phyloP scores from a whole-genome alignment of 352 stramenopile genomes.

The Pelagophyceae sp. region DNA sequence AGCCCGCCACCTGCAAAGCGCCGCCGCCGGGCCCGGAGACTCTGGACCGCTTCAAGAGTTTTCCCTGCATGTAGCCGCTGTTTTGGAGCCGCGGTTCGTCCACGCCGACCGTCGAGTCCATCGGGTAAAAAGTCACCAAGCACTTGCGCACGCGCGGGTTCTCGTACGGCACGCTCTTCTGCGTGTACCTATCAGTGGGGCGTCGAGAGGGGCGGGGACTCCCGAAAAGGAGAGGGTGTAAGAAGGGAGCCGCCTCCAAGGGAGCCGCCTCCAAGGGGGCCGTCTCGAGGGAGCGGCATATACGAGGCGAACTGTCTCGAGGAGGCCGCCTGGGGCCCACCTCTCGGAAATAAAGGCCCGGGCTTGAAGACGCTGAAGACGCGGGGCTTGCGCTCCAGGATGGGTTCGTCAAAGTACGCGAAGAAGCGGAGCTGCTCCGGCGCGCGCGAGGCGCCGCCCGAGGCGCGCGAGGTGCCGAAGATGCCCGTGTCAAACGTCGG shows the following conservation, averaged over 20 bases:
- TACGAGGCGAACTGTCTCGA: too few relatives aligned
- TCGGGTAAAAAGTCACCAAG: slow-evolving; percentile 55
- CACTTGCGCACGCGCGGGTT: slow-evolving; percentile 48
- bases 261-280: too few relatives aligned
- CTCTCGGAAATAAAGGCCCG: too few relatives aligned
- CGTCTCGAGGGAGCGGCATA: too few relatives aligned
- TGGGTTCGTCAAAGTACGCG: slow-evolving; percentile 60
- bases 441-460: not conserved
- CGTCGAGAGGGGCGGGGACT: too few relatives aligned
- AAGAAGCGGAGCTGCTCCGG: slow-evolving; percentile 49
- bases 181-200: too few relatives aligned
- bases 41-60: slow-evolving; percentile 42
- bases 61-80: slow-evolving; percentile 56
- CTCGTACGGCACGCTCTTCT: slow-evolving; percentile 38
- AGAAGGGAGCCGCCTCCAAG: too few relatives aligned
- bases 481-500: not conserved
- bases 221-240: too few relatives aligned
- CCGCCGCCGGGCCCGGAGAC: too few relatives aligned
- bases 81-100: slow-evolving; percentile 55
- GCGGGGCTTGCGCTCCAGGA: too few relatives aligned
- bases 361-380: too few relatives aligned
- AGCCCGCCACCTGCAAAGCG: slow-evolving; percentile 63
- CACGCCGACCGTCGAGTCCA: slow-evolving; percentile 57
- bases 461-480: not conserved
- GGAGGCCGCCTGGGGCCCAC: too few relatives aligned